Base-by-base conservation (phyloP, 257 asterid species). In the Verbena officinalis region DNA sequence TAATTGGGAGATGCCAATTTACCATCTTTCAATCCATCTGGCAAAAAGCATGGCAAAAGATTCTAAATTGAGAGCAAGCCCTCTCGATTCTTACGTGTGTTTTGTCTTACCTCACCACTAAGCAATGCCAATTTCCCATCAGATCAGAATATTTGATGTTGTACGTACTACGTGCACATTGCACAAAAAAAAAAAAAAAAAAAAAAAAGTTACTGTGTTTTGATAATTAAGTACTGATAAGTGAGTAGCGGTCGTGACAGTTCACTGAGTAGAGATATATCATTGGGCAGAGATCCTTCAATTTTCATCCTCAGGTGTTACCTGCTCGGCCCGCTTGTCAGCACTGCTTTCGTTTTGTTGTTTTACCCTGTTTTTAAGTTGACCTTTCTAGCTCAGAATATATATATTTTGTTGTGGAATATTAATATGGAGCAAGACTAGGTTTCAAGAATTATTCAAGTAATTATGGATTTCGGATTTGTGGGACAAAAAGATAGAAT, bases 291-390 rank as follows among this genome's bases (percentile, higher is more conserved):
- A 55, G 84, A 72, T 77, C 55, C 80, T 46, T 73, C 77, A 30
- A 20, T 55, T 81, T 72, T 55, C 84, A 78, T 61, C 53, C 81
- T 74, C 65, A 46, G 63, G 71, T 83, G 82, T 73, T 59, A 71
- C 80, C 83, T 73, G 73, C 81, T 61, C 38, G 68, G 75, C 80
- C 73, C 80, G 54, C 71, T 75, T 87, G 81, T 81, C 90, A 78
- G 82, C 75, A 40, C 36, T 77, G 75, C 16, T 69, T 57, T 50
- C 36, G 8, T 11, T 51, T 46, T 45, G 55, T 46, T 62, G 21
- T 40, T 59, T 58, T 38, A 15, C 65, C 36, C 36, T 62, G 4
- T 71, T 54, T 73, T 75, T 74, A 38, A 49, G 40, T 22, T 73
- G 52, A 31, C 51, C 23, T 21, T 12, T 3, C 4, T 9, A 9